Percentiles rank a stretch among this genome's conserved stretches.
phyloP scores from a whole-genome alignment of 2,329 filamentous ascomycete genomes.

The Paraphoma sp. region DNA sequence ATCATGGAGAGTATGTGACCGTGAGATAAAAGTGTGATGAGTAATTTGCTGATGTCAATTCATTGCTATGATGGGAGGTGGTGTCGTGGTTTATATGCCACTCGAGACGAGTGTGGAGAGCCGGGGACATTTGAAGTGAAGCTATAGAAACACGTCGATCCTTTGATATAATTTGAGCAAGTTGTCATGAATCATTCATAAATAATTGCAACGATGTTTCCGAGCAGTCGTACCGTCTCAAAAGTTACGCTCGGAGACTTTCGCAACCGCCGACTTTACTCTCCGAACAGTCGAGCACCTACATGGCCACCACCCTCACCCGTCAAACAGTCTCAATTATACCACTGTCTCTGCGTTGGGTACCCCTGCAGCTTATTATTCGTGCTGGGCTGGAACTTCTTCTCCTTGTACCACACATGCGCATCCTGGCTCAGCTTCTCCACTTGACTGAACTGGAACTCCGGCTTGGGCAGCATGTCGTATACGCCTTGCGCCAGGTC shows the following conservation, averaged over 20 bases:
- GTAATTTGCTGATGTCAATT: too few species aligned
- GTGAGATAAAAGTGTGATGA: too few species aligned
- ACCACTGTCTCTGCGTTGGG: slow-evolving; percentile 29
- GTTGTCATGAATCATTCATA: not conserved
- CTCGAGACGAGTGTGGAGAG: too few species aligned
- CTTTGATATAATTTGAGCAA: not conserved
- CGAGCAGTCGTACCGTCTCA: not conserved
- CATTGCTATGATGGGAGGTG: too few species aligned
- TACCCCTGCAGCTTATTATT: slow-evolving; percentile 51
- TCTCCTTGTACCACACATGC: slow-evolving; percentile 55
- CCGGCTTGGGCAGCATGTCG: slow-evolving; percentile 52
- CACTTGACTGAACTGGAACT: slow-evolving; percentile 56
- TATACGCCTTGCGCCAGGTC: slow-evolving; percentile 58
- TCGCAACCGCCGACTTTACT: not conserved
- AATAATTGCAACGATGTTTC: not conserved
- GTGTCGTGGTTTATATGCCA: too few species aligned
- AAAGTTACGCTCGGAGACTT: not conserved
- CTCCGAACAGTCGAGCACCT: not conserved
- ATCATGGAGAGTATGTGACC: too few species aligned
- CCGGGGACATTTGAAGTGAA: too few species aligned
- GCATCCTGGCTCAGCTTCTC: slow-evolving; percentile 54
- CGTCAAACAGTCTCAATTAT: not conserved
- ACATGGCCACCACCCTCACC: not conserved
- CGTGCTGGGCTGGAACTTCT: slow-evolving; percentile 52
- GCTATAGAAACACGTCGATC: too few species aligned